Base-by-base conservation (phyloP, 1,139 yeast genomes). In the Hyphopichia burtonii region DNA sequence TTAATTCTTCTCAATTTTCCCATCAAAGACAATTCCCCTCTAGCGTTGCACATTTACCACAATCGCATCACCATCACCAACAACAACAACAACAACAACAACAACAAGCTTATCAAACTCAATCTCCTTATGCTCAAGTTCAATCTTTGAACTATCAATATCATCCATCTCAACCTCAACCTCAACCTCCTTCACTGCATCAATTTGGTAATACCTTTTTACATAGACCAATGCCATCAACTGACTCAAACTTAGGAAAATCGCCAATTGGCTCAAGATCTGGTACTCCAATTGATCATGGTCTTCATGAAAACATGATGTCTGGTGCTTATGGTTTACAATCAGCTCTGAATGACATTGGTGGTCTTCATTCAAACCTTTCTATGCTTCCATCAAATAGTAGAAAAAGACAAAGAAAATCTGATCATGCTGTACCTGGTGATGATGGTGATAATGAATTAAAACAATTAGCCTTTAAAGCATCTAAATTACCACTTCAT, bases 391-490 rank as follows among this genome's bases (percentile, higher is more conserved):
- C 23, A 3, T 15, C 58, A 1, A 45, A 52, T 6, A 46, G 52
- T n/a, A 54, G 65, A 37, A 68, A 67, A 45, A 55, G 65, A 41
- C 55, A 53, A 22, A 59, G 73, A 47, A 56, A 61, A 40, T 55
- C 69, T 3, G 75, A 68, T 47, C 66, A 63, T 47, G 61, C 68
- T 3, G 48, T 59, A 28, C 66, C 69, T 12, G 72, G 74, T 22
- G 79, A 75, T 42, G 72, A 68, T 17, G 68, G 58, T 17, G 61
- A 56, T 40, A 41, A 44, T 15, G 83, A 80, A 45, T 62, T 82
- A 44, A 73, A 74, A 48, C 68, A 65, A 37, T 55, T 76, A 39
- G 86, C 86, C 2, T 59, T 65, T 34, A 64, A 66, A 42, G 68
- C 74, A 9, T 51, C 71, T 12, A 65, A 66, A 17, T 54, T 66